Evolutionary conservation across 768 basidiomycete genomes (phyloP).

Genomic region (Tylopilus sp.): DNA sequence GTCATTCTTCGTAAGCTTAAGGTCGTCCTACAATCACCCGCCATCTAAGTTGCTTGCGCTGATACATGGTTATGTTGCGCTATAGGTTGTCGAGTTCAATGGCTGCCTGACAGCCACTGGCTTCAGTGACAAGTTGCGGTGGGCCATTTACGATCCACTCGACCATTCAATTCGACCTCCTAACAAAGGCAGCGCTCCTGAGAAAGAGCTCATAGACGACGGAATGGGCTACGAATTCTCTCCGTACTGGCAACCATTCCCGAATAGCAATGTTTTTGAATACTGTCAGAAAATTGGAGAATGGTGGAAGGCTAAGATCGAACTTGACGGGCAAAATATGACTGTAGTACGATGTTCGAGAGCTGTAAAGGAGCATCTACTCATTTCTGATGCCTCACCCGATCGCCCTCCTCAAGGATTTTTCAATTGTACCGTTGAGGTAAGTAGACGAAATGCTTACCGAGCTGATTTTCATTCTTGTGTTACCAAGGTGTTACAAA

Average conservation of each 20-base stretch:
- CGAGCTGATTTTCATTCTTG: not conserved
- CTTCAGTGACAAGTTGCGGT: constrained; percentile 45
- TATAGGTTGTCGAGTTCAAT: constrained; percentile 34
- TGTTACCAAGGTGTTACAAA: constrained; percentile 45
- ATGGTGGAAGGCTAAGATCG: constrained; percentile 47
- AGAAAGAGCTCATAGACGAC: constrained; percentile 26
- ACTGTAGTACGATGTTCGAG: constrained; percentile 11
- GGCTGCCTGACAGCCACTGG: constrained; percentile 39
- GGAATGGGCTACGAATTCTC: constrained; percentile 41
- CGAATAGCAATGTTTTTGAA: constrained; percentile 34
- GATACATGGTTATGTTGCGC: not conserved
- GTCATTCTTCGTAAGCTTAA: constrained; percentile 49
- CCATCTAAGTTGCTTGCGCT: not conserved
- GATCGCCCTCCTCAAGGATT: constrained; percentile 44
- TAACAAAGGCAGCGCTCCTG: constrained; percentile 35
- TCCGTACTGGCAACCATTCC: constrained; percentile 43
- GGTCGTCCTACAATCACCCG: constrained; percentile 32
- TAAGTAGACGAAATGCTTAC: constrained; percentile 23
- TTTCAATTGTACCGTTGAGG: constrained; percentile 65
- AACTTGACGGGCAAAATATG: constrained; percentile 16
- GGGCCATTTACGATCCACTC: constrained; percentile 51
- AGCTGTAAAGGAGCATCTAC: constrained; percentile 37
- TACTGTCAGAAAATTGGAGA: constrained; percentile 44
- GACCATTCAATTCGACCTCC: constrained; percentile 38
- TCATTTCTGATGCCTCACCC: constrained; percentile 51